phyloP scores from a whole-genome alignment of 805 yeast genomes.

The Wickerhamiella dianesei region DNA sequence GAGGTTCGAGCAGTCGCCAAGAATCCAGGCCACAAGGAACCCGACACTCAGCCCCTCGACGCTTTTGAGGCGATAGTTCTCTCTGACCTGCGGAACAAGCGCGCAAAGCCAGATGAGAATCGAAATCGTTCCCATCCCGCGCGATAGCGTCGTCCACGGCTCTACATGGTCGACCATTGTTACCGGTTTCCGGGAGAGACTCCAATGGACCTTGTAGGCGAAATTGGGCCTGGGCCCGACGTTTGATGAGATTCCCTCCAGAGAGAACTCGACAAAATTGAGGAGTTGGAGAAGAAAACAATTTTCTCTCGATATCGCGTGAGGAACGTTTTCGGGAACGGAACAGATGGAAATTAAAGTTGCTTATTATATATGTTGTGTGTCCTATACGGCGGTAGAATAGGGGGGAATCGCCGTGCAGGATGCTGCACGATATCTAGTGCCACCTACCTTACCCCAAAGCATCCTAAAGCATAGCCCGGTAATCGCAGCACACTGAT shows the following conservation, averaged over 20 bases:
- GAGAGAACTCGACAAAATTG: too few relatives aligned
- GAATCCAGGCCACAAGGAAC: conserved; percentile 49
- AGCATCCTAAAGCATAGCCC: too few relatives aligned
- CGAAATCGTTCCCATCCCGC: conserved; percentile 27
- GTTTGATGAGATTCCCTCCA: too few relatives aligned
- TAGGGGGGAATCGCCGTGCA: neutral
- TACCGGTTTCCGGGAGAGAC: neutral
- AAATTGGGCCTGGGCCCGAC: too few relatives aligned
- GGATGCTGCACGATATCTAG: neutral
- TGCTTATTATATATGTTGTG: neutral
- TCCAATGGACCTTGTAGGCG: neutral
- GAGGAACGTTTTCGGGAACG: too few relatives aligned
- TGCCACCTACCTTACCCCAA: neutral
- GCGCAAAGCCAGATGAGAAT: conserved; percentile 57
- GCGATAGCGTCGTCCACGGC: conserved; percentile 13
- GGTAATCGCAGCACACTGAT: neutral
- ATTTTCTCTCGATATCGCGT: too few relatives aligned
- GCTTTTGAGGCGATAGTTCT: conserved; percentile 43
- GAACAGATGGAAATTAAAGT: neutral
- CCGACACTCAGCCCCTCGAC: conserved; percentile 55
- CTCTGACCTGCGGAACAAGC: conserved; percentile 54
- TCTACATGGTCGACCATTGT: conserved; percentile 2
- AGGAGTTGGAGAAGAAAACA: too few relatives aligned
- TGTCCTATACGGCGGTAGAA: neutral
- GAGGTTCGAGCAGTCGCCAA: conserved; percentile 48